Base-by-base conservation (phyloP, 2,329 filamentous ascomycete genomes). In the Pseudogymnoascus sp. region DNA sequence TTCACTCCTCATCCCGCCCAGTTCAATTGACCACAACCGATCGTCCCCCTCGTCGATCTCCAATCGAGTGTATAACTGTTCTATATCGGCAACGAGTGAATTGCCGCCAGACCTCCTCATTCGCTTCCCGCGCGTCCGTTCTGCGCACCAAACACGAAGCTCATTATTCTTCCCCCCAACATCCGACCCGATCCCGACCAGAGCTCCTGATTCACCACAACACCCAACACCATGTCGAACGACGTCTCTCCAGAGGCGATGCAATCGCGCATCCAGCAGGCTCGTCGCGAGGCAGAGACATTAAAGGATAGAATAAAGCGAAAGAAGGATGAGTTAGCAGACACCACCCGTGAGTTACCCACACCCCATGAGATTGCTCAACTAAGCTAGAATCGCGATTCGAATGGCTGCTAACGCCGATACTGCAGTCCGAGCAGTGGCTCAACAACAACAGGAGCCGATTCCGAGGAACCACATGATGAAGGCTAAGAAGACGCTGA, bases 271-370 rank as follows among this genome's bases (percentile, higher is more conserved):
- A 93, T 94, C 72, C 89, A 91, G 74, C 88, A 90, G 73, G 93
- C 94, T 76, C 88, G 94, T 78, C 91, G 94, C 81, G 94, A 99
- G 83, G 94, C 94, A 72, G 94, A 97, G 82, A 92, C 90, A 61
- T 82, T 97, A 71, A 97, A 97, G 83, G 93, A 97, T 77, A 89
- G 91, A 78, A 97, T 97, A 86, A 97, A 97, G 88, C 87, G 92
- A 79, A 96, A 96, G 87, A 97, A 97, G 89, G 94, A 99, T 85
- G 94, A 97, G 80, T 85, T 99, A 71, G 93, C 93, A 75, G 94
- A 99, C 78, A 96, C 92, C 67, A 95, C 92, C 74, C 88, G 94
- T 99, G 87, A 85, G 93, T 83, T 66, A 66, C 67, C 37, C 33
- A 59, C 6, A 2, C 33, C 58, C 33, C 26, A 12, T 55, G 45